Percentiles rank a stretch among this genome's conserved stretches.
Evolutionary conservation across 2,329 filamentous ascomycete genomes (phyloP).

Genomic region (Trichophyton rubrum): DNA sequence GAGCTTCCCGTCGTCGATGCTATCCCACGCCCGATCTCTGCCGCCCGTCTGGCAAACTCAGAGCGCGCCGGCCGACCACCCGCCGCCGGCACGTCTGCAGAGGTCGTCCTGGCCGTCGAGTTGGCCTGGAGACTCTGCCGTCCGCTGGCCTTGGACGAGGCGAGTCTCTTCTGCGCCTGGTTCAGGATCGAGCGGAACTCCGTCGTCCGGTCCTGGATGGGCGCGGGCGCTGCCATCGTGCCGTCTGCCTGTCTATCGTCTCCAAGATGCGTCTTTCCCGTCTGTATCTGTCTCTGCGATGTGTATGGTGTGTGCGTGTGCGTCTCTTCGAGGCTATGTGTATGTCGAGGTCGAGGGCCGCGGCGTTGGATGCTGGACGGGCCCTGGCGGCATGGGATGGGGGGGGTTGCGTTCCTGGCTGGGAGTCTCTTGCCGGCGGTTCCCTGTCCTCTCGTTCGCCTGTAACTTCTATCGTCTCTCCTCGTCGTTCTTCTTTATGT

Average conservation of each 20-base stretch:
- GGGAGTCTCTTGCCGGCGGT: not conserved
- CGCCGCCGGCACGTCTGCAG: not conserved
- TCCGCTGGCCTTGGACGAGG: conserved; percentile 62
- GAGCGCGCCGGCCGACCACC: conserved; percentile 44
- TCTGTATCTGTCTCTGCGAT: not conserved
- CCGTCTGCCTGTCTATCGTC: not conserved
- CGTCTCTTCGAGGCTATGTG: not conserved
- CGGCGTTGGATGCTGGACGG: not conserved
- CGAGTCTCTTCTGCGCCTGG: conserved; percentile 70
- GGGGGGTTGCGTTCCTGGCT: not conserved
- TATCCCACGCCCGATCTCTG: conserved; percentile 84
- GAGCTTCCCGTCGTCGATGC: conserved; percentile 84
- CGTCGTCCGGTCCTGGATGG: conserved; percentile 90
- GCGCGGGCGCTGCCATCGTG: conserved; percentile 43
- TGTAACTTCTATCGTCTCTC: not conserved
- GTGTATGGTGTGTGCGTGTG: not conserved
- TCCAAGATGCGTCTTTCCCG: not conserved
- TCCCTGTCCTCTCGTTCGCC: not conserved
- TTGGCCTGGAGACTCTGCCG: conserved; percentile 67
- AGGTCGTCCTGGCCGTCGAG: conserved; percentile 28
- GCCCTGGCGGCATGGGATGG: not conserved
- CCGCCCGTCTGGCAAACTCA: conserved; percentile 85
- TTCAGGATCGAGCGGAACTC: conserved; percentile 89
- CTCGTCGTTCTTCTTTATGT: not conserved
- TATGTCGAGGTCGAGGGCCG: not conserved